Percentiles rank a stretch among this genome's conserved stretches.
Evolutionary conservation across 2,329 filamentous ascomycete genomes (phyloP).

Genomic region (Trichothecium roseum): DNA sequence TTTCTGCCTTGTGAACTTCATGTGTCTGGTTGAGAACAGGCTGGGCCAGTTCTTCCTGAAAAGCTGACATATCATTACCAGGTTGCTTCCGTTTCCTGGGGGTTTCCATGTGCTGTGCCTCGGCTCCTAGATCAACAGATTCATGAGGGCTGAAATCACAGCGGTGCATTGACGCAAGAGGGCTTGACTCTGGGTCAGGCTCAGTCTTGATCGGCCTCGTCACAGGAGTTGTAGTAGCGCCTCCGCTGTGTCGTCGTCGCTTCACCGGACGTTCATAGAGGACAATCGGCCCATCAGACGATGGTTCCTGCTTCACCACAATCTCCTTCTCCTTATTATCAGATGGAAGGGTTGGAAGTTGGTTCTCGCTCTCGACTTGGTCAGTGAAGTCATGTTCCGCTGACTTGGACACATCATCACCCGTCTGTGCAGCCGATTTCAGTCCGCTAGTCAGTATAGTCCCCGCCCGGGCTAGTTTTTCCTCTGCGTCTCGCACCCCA

Average conservation of each 20-base stretch:
- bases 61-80: too few relatives aligned
- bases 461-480: neutral
- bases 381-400: slow-evolving; percentile 5
- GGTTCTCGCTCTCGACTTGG: slow-evolving; percentile 11
- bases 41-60: neutral
- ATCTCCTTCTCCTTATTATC: slow-evolving; percentile 5
- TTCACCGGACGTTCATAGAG: slow-evolving; percentile 38
- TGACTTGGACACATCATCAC: neutral
- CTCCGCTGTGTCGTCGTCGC: slow-evolving; percentile 31
- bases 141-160: slow-evolving; percentile 31
- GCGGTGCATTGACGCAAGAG: slow-evolving; percentile 7
- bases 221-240: slow-evolving; percentile 6
- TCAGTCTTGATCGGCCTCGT: slow-evolving; percentile 1
- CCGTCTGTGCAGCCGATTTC: neutral
- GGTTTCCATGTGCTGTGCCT: slow-evolving; percentile 20
- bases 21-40: neutral
- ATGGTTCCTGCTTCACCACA: slow-evolving; percentile 39
- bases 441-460: too few relatives aligned
- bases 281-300: slow-evolving; percentile 40
- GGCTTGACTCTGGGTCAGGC: slow-evolving; percentile 1
- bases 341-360: slow-evolving; percentile 8
- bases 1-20: neutral
- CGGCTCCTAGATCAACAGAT: slow-evolving; percentile 45
- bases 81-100: slow-evolving; percentile 22
- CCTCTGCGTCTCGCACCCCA: neutral